Conservation (phyloP, 2,329 filamentous ascomycete species). For the Aureobasidium subglaciale region DNA sequence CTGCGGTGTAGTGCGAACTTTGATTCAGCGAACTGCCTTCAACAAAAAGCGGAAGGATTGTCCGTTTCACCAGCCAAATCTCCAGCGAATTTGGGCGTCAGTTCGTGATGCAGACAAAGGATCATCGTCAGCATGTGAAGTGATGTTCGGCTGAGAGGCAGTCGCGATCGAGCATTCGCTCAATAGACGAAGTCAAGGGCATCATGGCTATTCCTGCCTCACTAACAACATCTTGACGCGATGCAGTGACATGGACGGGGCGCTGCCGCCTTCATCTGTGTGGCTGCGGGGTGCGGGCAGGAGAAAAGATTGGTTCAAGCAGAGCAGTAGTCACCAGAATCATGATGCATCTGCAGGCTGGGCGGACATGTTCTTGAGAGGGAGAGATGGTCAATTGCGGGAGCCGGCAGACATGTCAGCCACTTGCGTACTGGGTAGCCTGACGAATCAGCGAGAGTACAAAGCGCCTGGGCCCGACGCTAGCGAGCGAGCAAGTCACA, state of each 20-base stretch:
- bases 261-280: background rate
- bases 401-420: constrained; percentile 13
- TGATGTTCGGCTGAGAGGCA: background rate
- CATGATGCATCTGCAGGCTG: constrained; percentile 11
- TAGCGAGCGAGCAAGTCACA: constrained; percentile 10
- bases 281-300: constrained; percentile 2
- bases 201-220: background rate
- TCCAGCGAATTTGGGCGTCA: background rate
- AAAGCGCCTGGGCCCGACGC: constrained; percentile 14
- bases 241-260: constrained; percentile 3
- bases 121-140: constrained; percentile 1
- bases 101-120: background rate
- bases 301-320: background rate
- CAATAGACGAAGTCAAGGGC: background rate
- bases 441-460: constrained; percentile 7
- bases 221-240: constrained; percentile 4
- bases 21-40: constrained; percentile 3
- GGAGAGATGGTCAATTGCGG: constrained; percentile 9
- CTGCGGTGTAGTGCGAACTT: constrained; percentile 4
- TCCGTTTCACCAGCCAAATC: constrained; percentile 11
- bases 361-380: background rate
- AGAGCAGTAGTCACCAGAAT: background rate
- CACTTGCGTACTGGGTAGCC: constrained; percentile 5
- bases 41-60: constrained; percentile 5
- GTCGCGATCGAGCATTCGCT: background rate